Evolutionary conservation across 148 eudicot genomes (phyloP).

Genomic region (Amaranthus cruentus): DNA sequence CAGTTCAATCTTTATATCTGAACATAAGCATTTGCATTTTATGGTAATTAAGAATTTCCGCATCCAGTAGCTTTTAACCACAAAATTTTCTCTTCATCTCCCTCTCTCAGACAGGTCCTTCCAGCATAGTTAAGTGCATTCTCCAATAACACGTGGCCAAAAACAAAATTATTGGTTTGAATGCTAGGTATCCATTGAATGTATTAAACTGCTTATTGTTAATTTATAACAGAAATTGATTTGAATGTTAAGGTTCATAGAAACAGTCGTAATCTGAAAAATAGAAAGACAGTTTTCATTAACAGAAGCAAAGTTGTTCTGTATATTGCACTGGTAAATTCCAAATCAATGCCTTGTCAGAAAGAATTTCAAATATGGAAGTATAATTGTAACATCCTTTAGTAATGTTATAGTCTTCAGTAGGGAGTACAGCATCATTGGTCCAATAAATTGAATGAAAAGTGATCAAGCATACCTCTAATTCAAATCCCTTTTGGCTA

Average conservation of each 20-base stretch:
- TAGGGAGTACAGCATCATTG: not conserved
- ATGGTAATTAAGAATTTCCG: no score
- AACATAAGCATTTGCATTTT: no score
- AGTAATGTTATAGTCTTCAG: not conserved
- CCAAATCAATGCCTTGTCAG: not conserved
- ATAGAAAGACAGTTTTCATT: not conserved
- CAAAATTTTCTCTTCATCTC: no score
- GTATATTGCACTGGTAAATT: not conserved
- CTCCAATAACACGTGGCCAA: not conserved
- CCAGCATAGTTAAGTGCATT: not conserved
- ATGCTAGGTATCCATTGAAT: not conserved
- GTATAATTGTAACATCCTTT: not conserved
- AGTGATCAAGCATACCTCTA: conserved; percentile 54
- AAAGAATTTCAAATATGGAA: not conserved
- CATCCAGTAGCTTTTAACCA: no score
- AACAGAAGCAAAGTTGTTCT: not conserved
- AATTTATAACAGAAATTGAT: no score
- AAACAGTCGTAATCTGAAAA: not conserved
- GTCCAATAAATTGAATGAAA: not conserved
- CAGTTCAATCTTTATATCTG: no score
- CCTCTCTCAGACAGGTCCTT: not conserved
- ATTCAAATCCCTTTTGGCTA: conserved; percentile 82
- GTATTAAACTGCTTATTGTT: no score
- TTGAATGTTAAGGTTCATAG: no score
- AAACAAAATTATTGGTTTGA: not conserved